phyloP scores from a whole-genome alignment of 108 stramenopile genomes.

The Nitzschia putrida region DNA sequence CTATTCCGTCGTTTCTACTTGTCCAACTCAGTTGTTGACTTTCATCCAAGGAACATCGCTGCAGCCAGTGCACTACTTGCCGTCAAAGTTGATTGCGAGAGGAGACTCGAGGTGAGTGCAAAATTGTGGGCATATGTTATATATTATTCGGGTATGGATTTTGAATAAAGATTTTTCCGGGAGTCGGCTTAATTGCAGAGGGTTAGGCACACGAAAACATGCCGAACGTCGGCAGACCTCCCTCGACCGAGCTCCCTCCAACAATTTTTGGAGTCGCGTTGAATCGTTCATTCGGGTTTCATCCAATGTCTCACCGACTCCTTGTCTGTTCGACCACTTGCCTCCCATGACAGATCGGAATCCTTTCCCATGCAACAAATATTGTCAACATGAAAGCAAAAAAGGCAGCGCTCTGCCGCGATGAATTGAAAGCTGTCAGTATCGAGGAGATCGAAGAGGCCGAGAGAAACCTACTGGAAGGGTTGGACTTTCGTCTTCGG shows the following conservation, averaged over 20 bases:
- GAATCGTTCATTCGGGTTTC: not conserved
- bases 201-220: not conserved
- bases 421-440: slow-evolving; percentile 42
- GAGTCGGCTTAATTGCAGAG: slow-evolving; percentile 5
- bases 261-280: not conserved
- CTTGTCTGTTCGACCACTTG: not conserved
- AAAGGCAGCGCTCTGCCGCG: slow-evolving; percentile 24
- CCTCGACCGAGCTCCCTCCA: too few relatives aligned
- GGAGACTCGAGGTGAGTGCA: slow-evolving; percentile 18
- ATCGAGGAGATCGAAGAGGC: slow-evolving; percentile 48
- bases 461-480: slow-evolving; percentile 45
- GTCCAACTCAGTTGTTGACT: slow-evolving; percentile 74
- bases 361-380: slow-evolving; percentile 47
- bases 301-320: too few relatives aligned
- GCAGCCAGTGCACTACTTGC: slow-evolving; percentile 76
- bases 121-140: not conserved
- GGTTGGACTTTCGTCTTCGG: slow-evolving; percentile 52
- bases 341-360: slow-evolving; percentile 33
- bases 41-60: slow-evolving; percentile 66
- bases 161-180: slow-evolving; percentile 16
- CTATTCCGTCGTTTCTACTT: slow-evolving; percentile 76
- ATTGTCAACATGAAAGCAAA: slow-evolving; percentile 39
- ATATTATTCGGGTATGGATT: slow-evolving; percentile 9
- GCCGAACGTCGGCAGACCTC: slow-evolving; percentile 1
- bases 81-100: slow-evolving; percentile 70